phyloP scores from a whole-genome alignment of 805 yeast species.

The Saccharomycopsis microspora region DNA sequence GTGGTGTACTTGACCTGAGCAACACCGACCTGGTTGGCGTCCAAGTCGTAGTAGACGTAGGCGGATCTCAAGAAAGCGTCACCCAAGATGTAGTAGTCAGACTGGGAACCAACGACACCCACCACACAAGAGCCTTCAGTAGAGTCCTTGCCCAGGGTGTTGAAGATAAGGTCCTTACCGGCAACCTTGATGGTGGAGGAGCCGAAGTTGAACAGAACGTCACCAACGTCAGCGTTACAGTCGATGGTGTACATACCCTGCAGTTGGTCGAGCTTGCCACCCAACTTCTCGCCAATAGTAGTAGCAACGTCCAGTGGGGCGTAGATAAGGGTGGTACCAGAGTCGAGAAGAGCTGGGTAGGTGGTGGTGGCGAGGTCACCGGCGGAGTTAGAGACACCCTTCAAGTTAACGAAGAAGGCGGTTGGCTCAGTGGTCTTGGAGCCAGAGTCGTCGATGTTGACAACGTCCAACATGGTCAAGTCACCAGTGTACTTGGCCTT shows the following conservation, averaged over 20 bases:
- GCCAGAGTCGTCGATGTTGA: constrained; percentile 28
- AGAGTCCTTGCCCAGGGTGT: constrained; percentile 8
- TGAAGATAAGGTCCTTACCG: constrained; percentile 11
- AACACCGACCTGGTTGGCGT: constrained; percentile 28
- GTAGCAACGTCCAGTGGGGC: constrained; percentile 29
- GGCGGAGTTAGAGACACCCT: constrained; percentile 1
- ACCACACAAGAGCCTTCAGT: constrained; percentile 27
- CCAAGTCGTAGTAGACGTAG: constrained; percentile 45
- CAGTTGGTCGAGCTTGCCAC: constrained; percentile 23
- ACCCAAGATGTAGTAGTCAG: constrained; percentile 33
- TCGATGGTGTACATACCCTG: background rate
- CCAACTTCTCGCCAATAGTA: constrained; percentile 17
- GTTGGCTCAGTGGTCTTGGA: constrained; percentile 33
- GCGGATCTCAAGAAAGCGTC: constrained; percentile 41
- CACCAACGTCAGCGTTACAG: constrained; percentile 6
- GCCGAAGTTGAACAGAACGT: constrained; percentile 10
- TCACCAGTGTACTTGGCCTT: constrained; percentile 47
- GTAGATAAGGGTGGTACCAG: constrained; percentile 44
- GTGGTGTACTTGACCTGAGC: constrained; percentile 30
- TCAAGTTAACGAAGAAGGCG: constrained; percentile 30
- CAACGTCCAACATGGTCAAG: constrained; percentile 37
- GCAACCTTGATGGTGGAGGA: constrained; percentile 7
- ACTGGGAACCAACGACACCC: constrained; percentile 28
- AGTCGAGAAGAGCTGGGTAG: constrained; percentile 37
- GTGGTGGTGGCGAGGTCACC: constrained; percentile 12